A percentile compares a stretch with the other conserved stretches of the same genome.
These are phyloP conservation scores for Penicillium sp. DNA, from an alignment of 2,329 filamentous ascomycete genomes.

Conservation along the genomic window DNA sequence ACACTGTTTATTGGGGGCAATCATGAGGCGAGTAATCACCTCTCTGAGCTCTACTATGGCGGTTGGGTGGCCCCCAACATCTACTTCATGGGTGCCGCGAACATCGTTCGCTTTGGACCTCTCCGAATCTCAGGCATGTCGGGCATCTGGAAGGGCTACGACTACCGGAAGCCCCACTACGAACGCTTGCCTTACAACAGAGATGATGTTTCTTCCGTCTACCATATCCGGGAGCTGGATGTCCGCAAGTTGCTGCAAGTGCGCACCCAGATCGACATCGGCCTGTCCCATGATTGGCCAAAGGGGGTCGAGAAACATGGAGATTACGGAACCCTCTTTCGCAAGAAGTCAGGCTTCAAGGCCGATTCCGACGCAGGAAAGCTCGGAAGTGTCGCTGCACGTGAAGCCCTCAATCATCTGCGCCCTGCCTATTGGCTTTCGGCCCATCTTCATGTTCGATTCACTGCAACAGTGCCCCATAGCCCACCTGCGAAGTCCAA, in stretches of 20 bases:
- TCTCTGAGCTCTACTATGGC: slow-evolving; percentile 92
- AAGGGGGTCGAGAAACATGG: slow-evolving; percentile 76
- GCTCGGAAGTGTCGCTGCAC: slow-evolving; percentile 76
- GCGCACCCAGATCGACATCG: slow-evolving; percentile 83
- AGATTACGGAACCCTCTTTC: slow-evolving; percentile 65
- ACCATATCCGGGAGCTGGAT: slow-evolving; percentile 86
- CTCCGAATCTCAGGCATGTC: slow-evolving; percentile 85
- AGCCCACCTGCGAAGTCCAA: slow-evolving; percentile 13
- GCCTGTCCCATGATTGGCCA: slow-evolving; percentile 95
- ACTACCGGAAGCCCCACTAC: slow-evolving; percentile 78
- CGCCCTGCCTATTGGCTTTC: slow-evolving; percentile 88
- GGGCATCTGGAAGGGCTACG: slow-evolving; percentile 90
- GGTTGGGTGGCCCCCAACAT: slow-evolving; percentile 97
- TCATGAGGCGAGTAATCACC: slow-evolving; percentile 86
- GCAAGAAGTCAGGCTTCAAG: slow-evolving; percentile 70
- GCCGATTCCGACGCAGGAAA: slow-evolving; percentile 71
- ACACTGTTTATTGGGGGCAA: slow-evolving; percentile 94
- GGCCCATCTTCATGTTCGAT: slow-evolving; percentile 90
- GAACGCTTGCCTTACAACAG: slow-evolving; percentile 82
- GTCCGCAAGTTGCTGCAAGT: slow-evolving; percentile 84
- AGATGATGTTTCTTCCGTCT: slow-evolving; percentile 75
- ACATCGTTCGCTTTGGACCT: slow-evolving; percentile 77
- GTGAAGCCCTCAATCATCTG: slow-evolving; percentile 74
- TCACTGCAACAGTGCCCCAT: slow-evolving; percentile 61
- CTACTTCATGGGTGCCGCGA: slow-evolving; percentile 93